A percentile compares a stretch with the other conserved stretches of the same genome.
These are phyloP conservation scores for Pseudomonodictys pantanalensis DNA, from an alignment of 495 filamentous ascomycete genomes.

Conservation along the genomic window DNA sequence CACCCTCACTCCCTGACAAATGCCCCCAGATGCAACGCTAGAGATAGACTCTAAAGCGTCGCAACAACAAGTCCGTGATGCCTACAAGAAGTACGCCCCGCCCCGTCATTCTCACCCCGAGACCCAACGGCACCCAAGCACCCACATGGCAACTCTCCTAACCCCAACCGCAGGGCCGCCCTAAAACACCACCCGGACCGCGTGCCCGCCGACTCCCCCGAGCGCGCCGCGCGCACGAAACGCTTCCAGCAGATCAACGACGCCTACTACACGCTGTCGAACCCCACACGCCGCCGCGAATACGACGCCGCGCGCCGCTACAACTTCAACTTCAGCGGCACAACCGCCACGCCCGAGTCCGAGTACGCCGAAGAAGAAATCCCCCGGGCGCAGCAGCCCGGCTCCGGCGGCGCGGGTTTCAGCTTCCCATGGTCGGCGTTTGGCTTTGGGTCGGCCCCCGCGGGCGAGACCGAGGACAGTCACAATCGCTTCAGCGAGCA, in stretches of 20 bases:
- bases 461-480: slow-evolving; percentile 51
- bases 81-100: slow-evolving; percentile 74
- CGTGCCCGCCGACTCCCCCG: slow-evolving; percentile 78
- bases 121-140: too few relatives aligned
- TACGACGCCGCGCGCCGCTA: slow-evolving; percentile 73
- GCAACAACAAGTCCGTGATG: slow-evolving; percentile 83
- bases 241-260: slow-evolving; percentile 97
- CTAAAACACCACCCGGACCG: slow-evolving; percentile 94
- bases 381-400: slow-evolving; percentile 46
- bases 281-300: slow-evolving; percentile 72
- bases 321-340: slow-evolving; percentile 42
- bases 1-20: background rate
- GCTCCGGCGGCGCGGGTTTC: slow-evolving; percentile 33
- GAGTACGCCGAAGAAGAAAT: slow-evolving; percentile 57
- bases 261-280: slow-evolving; percentile 93
- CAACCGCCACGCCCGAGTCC: slow-evolving; percentile 35
- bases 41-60: slow-evolving; percentile 71
- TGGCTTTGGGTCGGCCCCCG: slow-evolving; percentile 54
- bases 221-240: slow-evolving; percentile 75
- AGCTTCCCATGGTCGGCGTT: slow-evolving; percentile 56
- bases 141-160: background rate
- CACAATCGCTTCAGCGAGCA: slow-evolving; percentile 53
- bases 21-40: slow-evolving; percentile 58
- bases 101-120: too few relatives aligned
- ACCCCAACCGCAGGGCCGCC: slow-evolving; percentile 64